Evolutionary conservation across 106 monocot genomes (phyloP).

Genomic region (Narthecium ossifragum): DNA sequence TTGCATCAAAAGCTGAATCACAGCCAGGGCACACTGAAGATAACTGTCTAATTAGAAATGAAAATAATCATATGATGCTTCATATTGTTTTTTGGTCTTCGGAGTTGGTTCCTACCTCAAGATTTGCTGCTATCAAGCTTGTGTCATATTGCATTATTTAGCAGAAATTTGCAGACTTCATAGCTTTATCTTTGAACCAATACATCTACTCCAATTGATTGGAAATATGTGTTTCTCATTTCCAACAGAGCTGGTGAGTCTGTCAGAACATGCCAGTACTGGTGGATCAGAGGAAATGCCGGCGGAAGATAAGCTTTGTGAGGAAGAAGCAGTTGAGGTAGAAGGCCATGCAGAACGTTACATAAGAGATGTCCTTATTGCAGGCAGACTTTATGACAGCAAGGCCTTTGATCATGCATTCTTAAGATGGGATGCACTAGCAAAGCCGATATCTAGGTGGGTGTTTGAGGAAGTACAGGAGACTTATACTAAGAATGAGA

Average conservation of each 20-base stretch:
- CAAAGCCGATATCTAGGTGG: constrained; percentile 36
- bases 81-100: no score
- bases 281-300: constrained; percentile 10
- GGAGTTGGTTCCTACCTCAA: no score
- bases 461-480: constrained; percentile 68
- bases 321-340: constrained; percentile 10
- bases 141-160: no score
- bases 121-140: no score
- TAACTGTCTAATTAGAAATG: no score
- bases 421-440: constrained; percentile 22
- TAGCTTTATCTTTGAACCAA: no score
- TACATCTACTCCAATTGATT: no score
- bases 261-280: constrained; percentile 11
- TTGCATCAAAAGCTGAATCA: no score
- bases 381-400: constrained; percentile 26
- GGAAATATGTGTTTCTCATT: neutral
- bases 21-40: no score
- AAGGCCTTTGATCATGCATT: constrained; percentile 17
- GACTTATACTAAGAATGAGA: constrained; percentile 6
- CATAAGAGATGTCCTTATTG: constrained; percentile 45
- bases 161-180: no score
- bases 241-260: constrained; percentile 13
- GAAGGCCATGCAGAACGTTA: constrained; percentile 35
- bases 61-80: no score
- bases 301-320: constrained; percentile 6